Conservation (phyloP, 192 early-diverging fungal species). For the Backusella sp. region DNA sequence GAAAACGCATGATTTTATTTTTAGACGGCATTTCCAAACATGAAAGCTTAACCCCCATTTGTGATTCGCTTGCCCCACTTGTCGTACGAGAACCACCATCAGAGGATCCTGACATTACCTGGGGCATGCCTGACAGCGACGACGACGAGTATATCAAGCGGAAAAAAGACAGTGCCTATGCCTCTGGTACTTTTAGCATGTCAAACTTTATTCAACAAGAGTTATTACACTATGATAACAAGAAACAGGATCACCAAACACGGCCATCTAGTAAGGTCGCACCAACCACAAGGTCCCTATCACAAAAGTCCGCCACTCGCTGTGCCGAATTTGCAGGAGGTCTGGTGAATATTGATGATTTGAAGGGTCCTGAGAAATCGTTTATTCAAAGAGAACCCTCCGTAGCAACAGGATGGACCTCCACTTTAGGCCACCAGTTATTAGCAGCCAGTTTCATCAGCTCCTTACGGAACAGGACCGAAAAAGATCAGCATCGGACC, state of each 20-base stretch:
- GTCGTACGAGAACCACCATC: constrained; percentile 31
- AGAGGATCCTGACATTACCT: constrained; percentile 25
- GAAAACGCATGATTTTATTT: constrained; percentile 26
- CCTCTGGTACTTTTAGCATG: constrained; percentile 12
- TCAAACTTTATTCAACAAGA: not conserved
- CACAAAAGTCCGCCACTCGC: not conserved
- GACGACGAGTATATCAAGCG: not conserved
- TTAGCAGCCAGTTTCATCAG: constrained; percentile 16
- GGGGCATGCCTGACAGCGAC: constrained; percentile 12
- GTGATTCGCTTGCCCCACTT: constrained; percentile 30
- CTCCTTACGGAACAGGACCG: not conserved
- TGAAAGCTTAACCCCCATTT: constrained; percentile 26
- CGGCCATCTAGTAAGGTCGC: not conserved
- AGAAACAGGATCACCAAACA: not conserved
- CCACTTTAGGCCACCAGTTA: not conserved
- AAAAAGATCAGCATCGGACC: constrained; percentile 17
- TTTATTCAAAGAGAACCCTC: not conserved
- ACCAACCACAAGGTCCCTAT: not conserved
- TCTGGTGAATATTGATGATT: constrained; percentile 15
- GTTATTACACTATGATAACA: not conserved
- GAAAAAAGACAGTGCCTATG: constrained; percentile 30
- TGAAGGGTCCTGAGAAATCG: not conserved
- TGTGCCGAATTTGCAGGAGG: constrained; percentile 20
- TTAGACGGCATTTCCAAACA: constrained; percentile 26
- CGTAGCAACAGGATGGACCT: not conserved